Base-by-base conservation (phyloP, 495 filamentous ascomycete species). In the Penicillium macrosclerotiorum region DNA sequence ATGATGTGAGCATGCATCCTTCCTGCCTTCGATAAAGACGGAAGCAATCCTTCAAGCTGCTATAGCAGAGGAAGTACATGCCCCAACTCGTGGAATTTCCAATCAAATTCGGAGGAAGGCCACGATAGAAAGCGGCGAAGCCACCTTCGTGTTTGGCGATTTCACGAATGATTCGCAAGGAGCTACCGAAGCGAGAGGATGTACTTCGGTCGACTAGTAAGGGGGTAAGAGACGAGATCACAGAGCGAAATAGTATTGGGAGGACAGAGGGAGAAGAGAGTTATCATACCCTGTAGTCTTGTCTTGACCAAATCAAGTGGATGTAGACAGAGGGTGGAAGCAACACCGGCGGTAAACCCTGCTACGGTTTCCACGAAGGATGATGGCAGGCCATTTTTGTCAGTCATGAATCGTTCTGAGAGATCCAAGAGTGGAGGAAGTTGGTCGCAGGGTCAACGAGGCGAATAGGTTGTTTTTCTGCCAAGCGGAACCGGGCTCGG, bases 261-360 rank as follows among this genome's bases (percentile, higher is more conserved):
- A 12, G 5, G 4, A 14, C 7, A 38, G 31, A 35, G 29, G 46
- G 33, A 34, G 37, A 37, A 29, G 22, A 40, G 47, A 42, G 33
- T 11, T 23, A 26, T 27, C 56, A 47, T 59, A 92, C 90, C 80
- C 71, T 99, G 93, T 54, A 99, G 81, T 46, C 93, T 85, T 29
- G 90, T 96, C 72, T 99, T 99, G 57, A 97, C 78, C 46, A 97
- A 80, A 69, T 99, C 93, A 39, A 99, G 76, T 14, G 93, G 93
- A 71, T 76, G 72, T 22, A 74, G 45, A 39, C 56, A 68, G 19
- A 96, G 76, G 23, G 93, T 96, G 13, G 89, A 84, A 51, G 88
- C 80, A 50, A 90, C 75, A 30, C 93, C 93, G 42, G 92, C 92
- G 38, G 84, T 83, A 64, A 98, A 86, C 49, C 93, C 93, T 34